Base-by-base conservation (phyloP, 257 asterid genomes). In the Paulownia fortunei region DNA sequence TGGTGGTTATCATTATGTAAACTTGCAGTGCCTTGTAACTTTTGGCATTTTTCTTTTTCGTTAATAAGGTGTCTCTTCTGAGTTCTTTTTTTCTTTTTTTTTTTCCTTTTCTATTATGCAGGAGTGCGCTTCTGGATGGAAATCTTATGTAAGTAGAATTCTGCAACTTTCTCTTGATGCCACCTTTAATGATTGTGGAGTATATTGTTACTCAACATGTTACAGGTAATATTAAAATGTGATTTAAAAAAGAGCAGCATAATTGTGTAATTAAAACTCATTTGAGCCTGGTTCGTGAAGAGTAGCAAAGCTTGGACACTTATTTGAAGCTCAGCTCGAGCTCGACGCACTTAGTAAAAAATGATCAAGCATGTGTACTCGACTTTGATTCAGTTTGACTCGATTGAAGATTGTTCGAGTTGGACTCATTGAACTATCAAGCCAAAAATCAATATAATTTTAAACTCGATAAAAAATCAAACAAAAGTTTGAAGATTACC, bases 41-140 rank as follows among this genome's bases (percentile, higher is more conserved):
- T 41, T 46, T 16, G 46, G 54, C 36, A 6, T 8, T 55, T 37
- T 8, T 36, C 73, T 56, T 72, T 11, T 19, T 0, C 19, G 18
- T 54, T 72, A 30, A 21, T 60, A 19, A 47, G 32, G 70, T 46
- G 32, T 11, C 51, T 42, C 54, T 19, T 61, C 86, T 89, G 76
- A 83, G 5, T 30, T 80, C 13, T 4, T 47, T 11, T n/a, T 49
- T 44, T 3, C 15, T 30, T 4, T 47, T 11, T n/a, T 49, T 44
- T 3, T 11, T 30, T 41, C 16, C 18, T 70, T 79, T 76, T 56
- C 47, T 24, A 7, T 49, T 62, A 36, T 73, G 68, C 93, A 95
- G 98, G 91, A 84, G 74, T 54, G 90, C 90, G 44, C 91, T 95
- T 83, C 69, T 81, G 76, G 99, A 95, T 81, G 99, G 98, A 39